phyloP scores from a whole-genome alignment of 1,284 basidiomycete genomes.

The Pulchroboletus neoregius region DNA sequence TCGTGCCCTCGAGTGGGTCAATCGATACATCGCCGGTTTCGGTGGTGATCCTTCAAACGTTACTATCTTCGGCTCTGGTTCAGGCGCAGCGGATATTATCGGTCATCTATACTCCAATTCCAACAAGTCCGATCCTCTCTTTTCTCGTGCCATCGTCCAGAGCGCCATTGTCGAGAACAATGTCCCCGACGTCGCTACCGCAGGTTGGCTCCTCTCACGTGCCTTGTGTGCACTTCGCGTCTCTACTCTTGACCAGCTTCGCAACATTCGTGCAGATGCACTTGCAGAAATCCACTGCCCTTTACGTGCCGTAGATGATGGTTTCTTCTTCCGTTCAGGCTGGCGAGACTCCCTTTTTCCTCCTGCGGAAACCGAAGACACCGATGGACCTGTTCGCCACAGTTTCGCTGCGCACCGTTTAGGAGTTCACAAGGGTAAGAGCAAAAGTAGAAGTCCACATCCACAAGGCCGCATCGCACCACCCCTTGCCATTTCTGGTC shows the following conservation, averaged over 20 bases:
- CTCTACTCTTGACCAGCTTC: conserved; percentile 56
- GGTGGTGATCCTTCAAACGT: conserved; percentile 70
- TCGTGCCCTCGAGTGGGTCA: conserved; percentile 66
- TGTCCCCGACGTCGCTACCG: conserved; percentile 53
- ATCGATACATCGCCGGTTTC: conserved; percentile 60
- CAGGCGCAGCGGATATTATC: conserved; percentile 71
- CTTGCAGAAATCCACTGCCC: conserved; percentile 48
- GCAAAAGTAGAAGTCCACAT: conserved; percentile 30
- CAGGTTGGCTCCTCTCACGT: conserved; percentile 63
- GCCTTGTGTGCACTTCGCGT: conserved; percentile 52
- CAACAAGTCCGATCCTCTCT: conserved; percentile 58
- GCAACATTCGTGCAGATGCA: conserved; percentile 50
- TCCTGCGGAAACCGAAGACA: conserved; percentile 37
- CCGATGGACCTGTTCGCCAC: conserved; percentile 18
- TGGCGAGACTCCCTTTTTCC: conserved; percentile 51
- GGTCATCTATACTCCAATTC: conserved; percentile 60
- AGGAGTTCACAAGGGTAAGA: conserved; percentile 27
- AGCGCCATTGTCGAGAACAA: conserved; percentile 59
- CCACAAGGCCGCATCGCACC: conserved; percentile 29
- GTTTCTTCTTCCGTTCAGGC: conserved; percentile 56
- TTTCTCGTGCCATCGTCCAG: conserved; percentile 65
- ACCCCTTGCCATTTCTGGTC: conserved; percentile 29
- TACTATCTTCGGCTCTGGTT: conserved; percentile 65
- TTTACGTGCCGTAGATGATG: conserved; percentile 62
- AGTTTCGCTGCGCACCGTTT: conserved; percentile 21